Base-by-base conservation (phyloP, 2,329 filamentous ascomycete species). In the Pestalotiopsis fici region DNA sequence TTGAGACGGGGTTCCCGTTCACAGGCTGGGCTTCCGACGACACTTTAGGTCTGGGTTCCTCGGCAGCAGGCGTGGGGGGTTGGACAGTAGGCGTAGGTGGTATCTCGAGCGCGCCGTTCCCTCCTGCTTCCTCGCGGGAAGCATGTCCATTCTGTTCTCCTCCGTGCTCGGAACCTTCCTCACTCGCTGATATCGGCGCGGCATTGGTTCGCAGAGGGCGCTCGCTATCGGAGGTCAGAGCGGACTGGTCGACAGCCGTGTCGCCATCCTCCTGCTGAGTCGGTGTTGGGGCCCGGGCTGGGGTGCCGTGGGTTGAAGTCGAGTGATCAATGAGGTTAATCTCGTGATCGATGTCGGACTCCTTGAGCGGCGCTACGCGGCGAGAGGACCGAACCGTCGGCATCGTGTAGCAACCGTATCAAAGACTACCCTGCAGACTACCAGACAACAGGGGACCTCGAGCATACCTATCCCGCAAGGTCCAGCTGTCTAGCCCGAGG, bases 301-400 rank as follows among this genome's bases (percentile, higher is more conserved):
- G 55, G 61, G 69, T 18, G 11, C 69, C 70, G 13, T 65, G 67
- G 43, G 66, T 57, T 47, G 62, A 31, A 39, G 69, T 75, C 69
- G 74, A 83, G 66, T 83, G 81, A 77, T 93, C 90, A 71, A 93
- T 83, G 47, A 95, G 87, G 71, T 77, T 80, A 75, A 95, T 94
- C 77, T 90, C 89, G 78, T 93, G 91, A 73, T 91, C 89, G 74
- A 90, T 91, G 72, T 91, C 88, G 76, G 80, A 82, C 70, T 90
- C 87, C 76, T 86, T 85, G 67, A 89, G 81, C 66, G 82, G 81
- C 64, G 82, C 76, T 47, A 82, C 85, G 74, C 88, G 87, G 74
- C 88, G 88, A 70, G 85, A 88, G 71, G 82, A 85, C 71, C 83
- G 81, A 69, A 80, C 71, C 71, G 66, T 79, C 69, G 79, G 75